A percentile compares a stretch with the other conserved stretches of the same genome.
Evolutionary conservation across 768 basidiomycete species (phyloP).

Genomic region (Boletales sp.): DNA sequence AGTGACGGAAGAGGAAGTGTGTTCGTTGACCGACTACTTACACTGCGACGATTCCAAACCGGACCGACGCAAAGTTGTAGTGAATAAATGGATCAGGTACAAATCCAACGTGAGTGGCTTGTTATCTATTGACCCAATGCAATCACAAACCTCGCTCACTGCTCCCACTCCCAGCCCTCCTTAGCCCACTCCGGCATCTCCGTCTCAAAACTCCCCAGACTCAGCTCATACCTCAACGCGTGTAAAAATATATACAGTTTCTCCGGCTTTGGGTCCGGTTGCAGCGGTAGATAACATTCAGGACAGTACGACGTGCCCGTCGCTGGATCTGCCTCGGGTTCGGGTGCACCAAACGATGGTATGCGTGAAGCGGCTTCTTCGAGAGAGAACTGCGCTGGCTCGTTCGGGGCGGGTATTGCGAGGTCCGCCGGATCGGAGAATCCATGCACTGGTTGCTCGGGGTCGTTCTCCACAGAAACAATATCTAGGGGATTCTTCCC

Average conservation of each 20-base stretch:
- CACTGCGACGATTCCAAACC: constrained; percentile 10
- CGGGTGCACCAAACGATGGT: constrained; percentile 16
- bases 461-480: not conserved
- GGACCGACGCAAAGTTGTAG: constrained; percentile 2
- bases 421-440: not conserved
- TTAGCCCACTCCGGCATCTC: constrained; percentile 88
- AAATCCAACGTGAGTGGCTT: too few relatives aligned
- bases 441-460: not conserved
- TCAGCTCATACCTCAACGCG: constrained; percentile 79
- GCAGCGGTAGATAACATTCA: constrained; percentile 89
- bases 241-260: constrained; percentile 95
- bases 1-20: not conserved
- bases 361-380: constrained; percentile 46
- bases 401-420: not conserved
- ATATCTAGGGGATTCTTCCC: constrained; percentile 32
- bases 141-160: not conserved
- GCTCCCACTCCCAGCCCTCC: constrained; percentile 67
- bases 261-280: constrained; percentile 91
- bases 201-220: constrained; percentile 79
- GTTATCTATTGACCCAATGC: not conserved
- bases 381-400: constrained; percentile 34
- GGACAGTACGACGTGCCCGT: constrained; percentile 67
- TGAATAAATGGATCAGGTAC: too few relatives aligned
- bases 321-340: constrained; percentile 33
- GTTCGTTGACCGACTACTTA: too few relatives aligned